These are phyloP conservation scores for Alternaria gansuensis DNA, from an alignment of 2,329 filamentous ascomycete genomes.

Conservation along the genomic window DNA sequence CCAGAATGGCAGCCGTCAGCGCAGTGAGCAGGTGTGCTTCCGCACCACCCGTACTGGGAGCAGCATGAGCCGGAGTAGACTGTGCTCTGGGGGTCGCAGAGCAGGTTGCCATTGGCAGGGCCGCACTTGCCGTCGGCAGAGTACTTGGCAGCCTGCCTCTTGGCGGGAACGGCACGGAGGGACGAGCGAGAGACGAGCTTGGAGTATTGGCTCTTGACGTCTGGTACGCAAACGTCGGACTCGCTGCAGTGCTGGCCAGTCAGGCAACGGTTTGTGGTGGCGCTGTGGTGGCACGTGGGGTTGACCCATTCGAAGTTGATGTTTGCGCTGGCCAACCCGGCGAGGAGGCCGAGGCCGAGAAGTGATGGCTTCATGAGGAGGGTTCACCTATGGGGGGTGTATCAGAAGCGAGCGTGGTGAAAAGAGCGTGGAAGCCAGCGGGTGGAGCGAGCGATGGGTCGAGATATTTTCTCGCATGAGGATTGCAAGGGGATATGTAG, in stretches of 20 bases:
- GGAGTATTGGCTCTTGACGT: slow-evolving; percentile 39
- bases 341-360: slow-evolving; percentile 45
- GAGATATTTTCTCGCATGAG: slow-evolving; percentile 2
- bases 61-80: slow-evolving; percentile 59
- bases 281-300: slow-evolving; percentile 53
- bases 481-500: slow-evolving; percentile 2
- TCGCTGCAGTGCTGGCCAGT: slow-evolving; percentile 51
- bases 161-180: slow-evolving; percentile 33
- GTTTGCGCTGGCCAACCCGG: slow-evolving; percentile 55
- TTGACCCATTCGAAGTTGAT: slow-evolving; percentile 60
- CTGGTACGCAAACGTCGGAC: slow-evolving; percentile 37
- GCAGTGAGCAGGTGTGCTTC: slow-evolving; percentile 54
- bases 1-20: slow-evolving; percentile 54
- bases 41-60: slow-evolving; percentile 57
- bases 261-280: slow-evolving; percentile 44
- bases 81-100: slow-evolving; percentile 57
- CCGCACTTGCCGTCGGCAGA: slow-evolving; percentile 55
- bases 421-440: slow-evolving; percentile 27
- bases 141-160: slow-evolving; percentile 46
- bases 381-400: slow-evolving; percentile 15
- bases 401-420: slow-evolving; percentile 6
- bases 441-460: neutral
- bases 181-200: slow-evolving; percentile 33
- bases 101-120: slow-evolving; percentile 50
- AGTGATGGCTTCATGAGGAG: slow-evolving; percentile 44